Evolutionary conservation across 1,139 yeast species (phyloP).

Genomic region (Taiozyma sp.): DNA sequence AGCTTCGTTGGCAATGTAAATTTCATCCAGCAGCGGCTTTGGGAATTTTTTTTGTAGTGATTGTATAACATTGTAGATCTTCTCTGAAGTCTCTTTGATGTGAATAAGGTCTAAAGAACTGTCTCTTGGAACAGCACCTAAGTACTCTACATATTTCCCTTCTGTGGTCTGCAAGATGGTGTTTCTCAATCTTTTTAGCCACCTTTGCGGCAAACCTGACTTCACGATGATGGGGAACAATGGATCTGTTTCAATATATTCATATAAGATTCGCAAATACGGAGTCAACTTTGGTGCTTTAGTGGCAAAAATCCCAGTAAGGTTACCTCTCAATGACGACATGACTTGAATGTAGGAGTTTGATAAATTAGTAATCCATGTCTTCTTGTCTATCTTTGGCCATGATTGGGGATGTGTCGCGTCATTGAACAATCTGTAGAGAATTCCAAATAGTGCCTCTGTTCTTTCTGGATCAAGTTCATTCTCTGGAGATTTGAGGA

Average conservation of each 20-base stretch:
- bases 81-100: slow-evolving; percentile 55
- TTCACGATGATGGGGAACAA: slow-evolving; percentile 35
- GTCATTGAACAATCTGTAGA: slow-evolving; percentile 28
- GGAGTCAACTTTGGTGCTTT: slow-evolving; percentile 64
- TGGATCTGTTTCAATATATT: slow-evolving; percentile 46
- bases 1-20: slow-evolving; percentile 51
- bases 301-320: slow-evolving; percentile 43
- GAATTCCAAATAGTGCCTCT: slow-evolving; percentile 24
- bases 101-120: slow-evolving; percentile 52
- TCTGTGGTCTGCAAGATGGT: slow-evolving; percentile 52
- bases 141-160: slow-evolving; percentile 50
- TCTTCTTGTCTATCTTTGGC: slow-evolving; percentile 47
- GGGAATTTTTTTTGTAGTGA: slow-evolving; percentile 57
- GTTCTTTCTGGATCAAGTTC: slow-evolving; percentile 26
- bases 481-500: slow-evolving; percentile 30
- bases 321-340: slow-evolving; percentile 39
- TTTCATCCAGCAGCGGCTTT: slow-evolving; percentile 53
- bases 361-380: slow-evolving; percentile 47
- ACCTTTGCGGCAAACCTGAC: slow-evolving; percentile 39
- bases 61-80: slow-evolving; percentile 46
- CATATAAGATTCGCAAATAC: slow-evolving; percentile 44
- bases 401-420: slow-evolving; percentile 40
- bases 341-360: slow-evolving; percentile 46
- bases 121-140: slow-evolving; percentile 63
- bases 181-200: slow-evolving; percentile 48